Conservation (phyloP, 208 protist species). For the Wallacemonas rigidus region DNA sequence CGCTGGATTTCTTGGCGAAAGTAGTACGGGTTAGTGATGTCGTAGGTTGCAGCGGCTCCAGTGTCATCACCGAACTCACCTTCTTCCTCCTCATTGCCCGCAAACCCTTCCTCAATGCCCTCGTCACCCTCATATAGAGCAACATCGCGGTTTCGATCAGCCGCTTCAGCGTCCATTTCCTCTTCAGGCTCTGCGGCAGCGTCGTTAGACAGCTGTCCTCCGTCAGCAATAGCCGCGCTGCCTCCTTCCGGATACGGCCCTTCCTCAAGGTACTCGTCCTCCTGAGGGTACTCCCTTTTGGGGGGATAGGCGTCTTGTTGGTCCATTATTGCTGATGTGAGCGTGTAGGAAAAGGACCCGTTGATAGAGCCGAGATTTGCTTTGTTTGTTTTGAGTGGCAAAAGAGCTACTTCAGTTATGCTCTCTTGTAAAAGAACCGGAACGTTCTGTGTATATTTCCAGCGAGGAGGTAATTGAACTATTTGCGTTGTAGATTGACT, state of each 20-base stretch:
- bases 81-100: neutral
- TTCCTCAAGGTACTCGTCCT: slow-evolving; percentile 15
- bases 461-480: no score
- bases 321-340: slow-evolving; percentile 2
- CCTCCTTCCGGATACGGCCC: slow-evolving; percentile 23
- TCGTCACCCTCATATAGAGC: slow-evolving; percentile 8
- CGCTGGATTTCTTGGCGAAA: slow-evolving; percentile 41
- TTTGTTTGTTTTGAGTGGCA: no score
- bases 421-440: no score
- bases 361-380: neutral
- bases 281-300: neutral
- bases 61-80: slow-evolving; percentile 1
- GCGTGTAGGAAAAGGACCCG: neutral
- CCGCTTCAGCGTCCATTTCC: neutral
- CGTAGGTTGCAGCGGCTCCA: neutral
- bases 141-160: neutral
- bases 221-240: slow-evolving; percentile 16
- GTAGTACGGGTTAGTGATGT: slow-evolving; percentile 25
- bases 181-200: neutral
- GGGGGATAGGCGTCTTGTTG: slow-evolving; percentile 5
- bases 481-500: no score
- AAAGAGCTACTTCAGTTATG: no score
- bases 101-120: neutral
- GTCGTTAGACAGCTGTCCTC: neutral
- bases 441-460: no score